Conservation (phyloP, 177 flowering plant species). For the Vitis hybrid region DNA sequence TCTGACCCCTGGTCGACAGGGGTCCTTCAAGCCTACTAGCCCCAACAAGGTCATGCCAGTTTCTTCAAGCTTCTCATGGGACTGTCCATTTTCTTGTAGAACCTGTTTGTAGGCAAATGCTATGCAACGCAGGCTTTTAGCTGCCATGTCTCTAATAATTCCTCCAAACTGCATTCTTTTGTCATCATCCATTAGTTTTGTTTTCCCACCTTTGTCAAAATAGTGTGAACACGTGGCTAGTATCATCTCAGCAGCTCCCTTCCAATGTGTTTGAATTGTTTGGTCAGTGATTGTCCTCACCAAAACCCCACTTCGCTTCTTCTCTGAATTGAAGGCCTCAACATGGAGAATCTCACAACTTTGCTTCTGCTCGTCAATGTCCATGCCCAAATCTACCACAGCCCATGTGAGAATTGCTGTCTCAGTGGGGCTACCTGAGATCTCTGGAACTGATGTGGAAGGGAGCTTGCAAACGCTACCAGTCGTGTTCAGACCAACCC, state of each 20-base stretch:
- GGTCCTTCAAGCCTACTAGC: slow-evolving; percentile 33
- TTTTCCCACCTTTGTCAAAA: slow-evolving; percentile 9
- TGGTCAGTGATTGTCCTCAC: slow-evolving; percentile 8
- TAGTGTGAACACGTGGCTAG: slow-evolving; percentile 30
- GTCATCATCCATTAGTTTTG: slow-evolving; percentile 15
- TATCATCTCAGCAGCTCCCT: slow-evolving; percentile 46
- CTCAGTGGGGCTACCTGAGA: slow-evolving; percentile 34
- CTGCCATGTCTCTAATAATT: slow-evolving; percentile 33
- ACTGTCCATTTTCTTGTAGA: not conserved
- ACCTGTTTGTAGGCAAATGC: slow-evolving; percentile 28
- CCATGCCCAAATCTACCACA: slow-evolving; percentile 24
- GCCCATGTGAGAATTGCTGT: slow-evolving; percentile 37
- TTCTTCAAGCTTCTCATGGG: slow-evolving; percentile 14
- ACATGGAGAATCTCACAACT: slow-evolving; percentile 19
- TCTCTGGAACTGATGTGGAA: slow-evolving; percentile 7
- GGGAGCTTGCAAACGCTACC: slow-evolving; percentile 14
- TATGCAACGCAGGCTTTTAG: slow-evolving; percentile 34
- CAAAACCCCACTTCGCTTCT: slow-evolving; percentile 36
- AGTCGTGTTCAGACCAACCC: slow-evolving; percentile 13
- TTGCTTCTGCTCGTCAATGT: slow-evolving; percentile 15
- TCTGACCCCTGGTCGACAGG: slow-evolving; percentile 36
- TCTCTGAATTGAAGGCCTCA: slow-evolving; percentile 36
- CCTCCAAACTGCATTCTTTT: slow-evolving; percentile 3
- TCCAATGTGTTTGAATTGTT: slow-evolving; percentile 28
- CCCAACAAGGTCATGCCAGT: slow-evolving; percentile 23